Evolutionary conservation across 257 asterid species (phyloP).

Genomic region (Solanum peruvianum): DNA sequence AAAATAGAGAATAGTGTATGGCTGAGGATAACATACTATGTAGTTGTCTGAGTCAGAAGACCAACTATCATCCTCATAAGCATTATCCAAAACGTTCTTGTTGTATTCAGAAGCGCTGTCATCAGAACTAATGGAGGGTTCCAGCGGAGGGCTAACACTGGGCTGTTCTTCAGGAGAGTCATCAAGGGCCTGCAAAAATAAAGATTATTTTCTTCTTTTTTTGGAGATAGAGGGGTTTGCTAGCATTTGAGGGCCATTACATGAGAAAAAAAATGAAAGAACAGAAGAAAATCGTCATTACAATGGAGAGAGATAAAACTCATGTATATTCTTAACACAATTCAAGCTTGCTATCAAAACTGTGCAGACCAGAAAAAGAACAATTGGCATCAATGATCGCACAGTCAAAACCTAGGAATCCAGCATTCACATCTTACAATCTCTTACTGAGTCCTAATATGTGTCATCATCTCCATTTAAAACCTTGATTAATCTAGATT

Average conservation of each 20-base stretch:
- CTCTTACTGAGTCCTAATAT: neutral
- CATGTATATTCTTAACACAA: neutral
- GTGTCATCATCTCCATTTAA: neutral
- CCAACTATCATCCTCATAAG: slow-evolving; percentile 53
- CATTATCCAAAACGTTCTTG: slow-evolving; percentile 28
- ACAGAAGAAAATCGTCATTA: neutral
- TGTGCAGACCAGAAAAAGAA: neutral
- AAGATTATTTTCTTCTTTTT: neutral
- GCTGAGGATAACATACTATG: slow-evolving; percentile 7
- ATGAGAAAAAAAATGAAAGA: neutral
- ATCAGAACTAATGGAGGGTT: slow-evolving; percentile 24
- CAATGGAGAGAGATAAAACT: neutral
- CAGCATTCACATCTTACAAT: neutral
- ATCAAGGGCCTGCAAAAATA: slow-evolving; percentile 39
- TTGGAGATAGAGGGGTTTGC: neutral
- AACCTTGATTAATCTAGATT: neutral
- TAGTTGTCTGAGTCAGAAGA: slow-evolving; percentile 33
- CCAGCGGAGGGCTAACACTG: slow-evolving; percentile 23
- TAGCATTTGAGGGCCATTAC: neutral
- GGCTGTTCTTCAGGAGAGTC: slow-evolving; percentile 41
- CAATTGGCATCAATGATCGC: neutral
- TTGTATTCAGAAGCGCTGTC: slow-evolving; percentile 46
- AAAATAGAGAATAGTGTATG: neutral
- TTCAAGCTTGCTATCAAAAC: neutral
- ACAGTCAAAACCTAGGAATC: neutral